Evolutionary conservation across 768 basidiomycete genomes (phyloP), one percentile per base, ranked within the genome.

Genomic region (Sarcodon sp.): DNA sequence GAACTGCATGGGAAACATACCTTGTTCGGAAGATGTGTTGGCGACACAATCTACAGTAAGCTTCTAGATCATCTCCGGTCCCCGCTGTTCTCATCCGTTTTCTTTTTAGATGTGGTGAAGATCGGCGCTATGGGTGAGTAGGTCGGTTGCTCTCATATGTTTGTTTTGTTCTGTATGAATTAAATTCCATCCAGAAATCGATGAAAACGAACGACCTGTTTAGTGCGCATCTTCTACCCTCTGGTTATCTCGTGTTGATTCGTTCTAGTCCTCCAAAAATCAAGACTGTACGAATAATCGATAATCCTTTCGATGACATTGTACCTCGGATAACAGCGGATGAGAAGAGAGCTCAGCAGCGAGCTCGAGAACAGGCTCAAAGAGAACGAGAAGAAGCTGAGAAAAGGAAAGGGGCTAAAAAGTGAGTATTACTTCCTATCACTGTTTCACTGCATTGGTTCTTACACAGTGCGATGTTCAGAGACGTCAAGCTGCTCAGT

Each of bases 261-360:
- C 37, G 4, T 15, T 44, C 0, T 55, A 92, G 91, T 54, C 91
- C 96, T 2, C 92, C 94, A 0, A 92, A 86, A 60, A 94, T 99
- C 61, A 85, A 81, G 55, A 75, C 76, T 1, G 72, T 94, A 31
- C 77, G 81, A 8, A 86, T 99, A 46, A 59, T 90, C 32, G 91
- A 96, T 47, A 94, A 98, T 59, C 94, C 96, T 0, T 97, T 96
- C 61, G 77, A 83, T 47, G 93, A 98, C 59, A 96, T 98, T 54
- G 76, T 92, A 35, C 94, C 94, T 4, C 82, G 96, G 21, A 99
- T 98, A 51, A 99, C 96, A 1, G 91, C 92, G 1, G 89, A 80
- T 2, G 96, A 98, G 66, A 83, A 85, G 52, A 76, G 82, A 36
- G 82, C 72, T 0, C 96, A 99, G 60, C 83, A 83, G 52, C 74